These are phyloP conservation scores for Galeopsis tetrahit DNA, from an alignment of 257 asterid genomes.

Conservation along the genomic window DNA sequence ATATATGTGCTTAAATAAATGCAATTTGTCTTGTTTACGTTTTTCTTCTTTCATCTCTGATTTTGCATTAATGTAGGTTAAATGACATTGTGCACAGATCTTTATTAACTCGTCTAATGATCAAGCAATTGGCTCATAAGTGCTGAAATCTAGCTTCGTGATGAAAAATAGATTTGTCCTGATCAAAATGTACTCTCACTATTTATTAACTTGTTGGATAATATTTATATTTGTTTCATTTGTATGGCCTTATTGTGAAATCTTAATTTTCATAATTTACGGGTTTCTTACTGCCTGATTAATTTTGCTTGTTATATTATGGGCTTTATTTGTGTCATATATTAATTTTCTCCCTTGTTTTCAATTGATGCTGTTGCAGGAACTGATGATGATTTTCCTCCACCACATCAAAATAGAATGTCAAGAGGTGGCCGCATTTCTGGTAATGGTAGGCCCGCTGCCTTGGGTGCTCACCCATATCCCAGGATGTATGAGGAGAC, in stretches of 20 bases:
- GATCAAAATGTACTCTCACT: neutral
- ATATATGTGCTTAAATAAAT: constrained; percentile 12
- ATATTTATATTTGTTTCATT: constrained; percentile 1
- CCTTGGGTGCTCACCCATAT: constrained; percentile 59
- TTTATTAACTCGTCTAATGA: constrained; percentile 20
- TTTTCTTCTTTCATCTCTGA: neutral
- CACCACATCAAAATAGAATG: constrained; percentile 89
- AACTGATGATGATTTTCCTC: constrained; percentile 96
- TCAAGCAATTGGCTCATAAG: neutral
- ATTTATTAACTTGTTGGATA: neutral
- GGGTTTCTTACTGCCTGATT: neutral
- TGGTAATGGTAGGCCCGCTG: constrained; percentile 82
- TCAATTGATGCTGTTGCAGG: constrained; percentile 54
- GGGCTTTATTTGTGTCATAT: neutral
- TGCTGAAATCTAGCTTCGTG: neutral
- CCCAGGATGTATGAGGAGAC: constrained; percentile 57
- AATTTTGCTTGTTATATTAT: constrained; percentile 17
- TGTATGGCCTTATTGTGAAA: neutral
- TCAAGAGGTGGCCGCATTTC: constrained; percentile 85
- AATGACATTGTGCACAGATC: neutral
- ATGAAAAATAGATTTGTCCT: neutral
- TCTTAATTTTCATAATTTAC: constrained; percentile 12
- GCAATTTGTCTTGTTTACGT: constrained; percentile 9
- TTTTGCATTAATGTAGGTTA: neutral
- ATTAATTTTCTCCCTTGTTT: constrained; percentile 22